Evolutionary conservation across 2,329 filamentous ascomycete genomes (phyloP), one percentile per base, ranked within the genome.

Genomic region (Sphaerostilbella broomeana): DNA sequence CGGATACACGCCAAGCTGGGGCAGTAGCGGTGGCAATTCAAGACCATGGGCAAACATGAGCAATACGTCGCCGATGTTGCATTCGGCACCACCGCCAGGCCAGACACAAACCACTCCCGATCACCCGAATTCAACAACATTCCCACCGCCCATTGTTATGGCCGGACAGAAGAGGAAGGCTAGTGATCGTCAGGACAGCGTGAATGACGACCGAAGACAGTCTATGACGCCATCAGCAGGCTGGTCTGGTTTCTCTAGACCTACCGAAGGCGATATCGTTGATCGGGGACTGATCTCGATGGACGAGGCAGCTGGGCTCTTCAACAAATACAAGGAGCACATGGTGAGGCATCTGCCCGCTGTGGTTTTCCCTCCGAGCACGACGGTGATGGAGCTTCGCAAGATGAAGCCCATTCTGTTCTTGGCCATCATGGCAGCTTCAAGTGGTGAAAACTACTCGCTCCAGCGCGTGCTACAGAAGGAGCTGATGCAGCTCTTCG

Each of bases 401-500:
- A 64, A 65, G 47, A 61, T 67, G 2, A 80, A 75, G 53, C 84
- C 84, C 1, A 68, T 75, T 2, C 65, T 88, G 7, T 87, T 87
- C 52, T 67, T 85, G n/a, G 70, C 83, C 20, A 67, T 87, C 51
- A 75, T 88, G 60, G 75, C 81, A 1, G 78, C 76, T 7, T 73
- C 81, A 5, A 72, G 79, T 4, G 75, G 75, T 8, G 74, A 80
- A 46, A 65, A 68, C 15, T 68, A 71, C 16, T 57, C 57, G 17
- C 64, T 73, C 41, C 84, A 88, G 54, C 68, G 73, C 8, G 64
- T 67, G 18, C 64, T 94, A 11, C 73, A 81, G 8, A 74, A 73
- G 44, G 80, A 92, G 51, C 63, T 87, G 40, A 83, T 87, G 65
- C 77, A 79, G 45, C 67, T 79, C 9, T 74, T 92, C 39, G 85